Evolutionary conservation across 768 basidiomycete genomes (phyloP).

Genomic region (Leccinum barrowsii): DNA sequence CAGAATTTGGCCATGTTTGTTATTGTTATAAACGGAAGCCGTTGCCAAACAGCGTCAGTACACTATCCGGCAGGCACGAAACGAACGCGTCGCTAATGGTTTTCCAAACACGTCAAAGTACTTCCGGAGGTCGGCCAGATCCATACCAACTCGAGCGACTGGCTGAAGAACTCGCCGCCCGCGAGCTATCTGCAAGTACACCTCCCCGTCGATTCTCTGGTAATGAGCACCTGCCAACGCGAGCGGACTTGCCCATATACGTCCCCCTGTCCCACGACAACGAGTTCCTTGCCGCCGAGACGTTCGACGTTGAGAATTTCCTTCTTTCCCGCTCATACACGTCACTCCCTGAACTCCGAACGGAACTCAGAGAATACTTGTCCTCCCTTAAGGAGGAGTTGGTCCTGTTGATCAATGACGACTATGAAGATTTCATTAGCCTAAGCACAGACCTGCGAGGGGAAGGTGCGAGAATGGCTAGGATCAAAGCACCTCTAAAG

Average conservation of each 20-base stretch:
- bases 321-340: constrained; percentile 82
- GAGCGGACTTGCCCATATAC: constrained; percentile 57
- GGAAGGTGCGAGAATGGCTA: constrained; percentile 70
- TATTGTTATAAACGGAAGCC: constrained; percentile 24
- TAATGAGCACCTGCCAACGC: constrained; percentile 7
- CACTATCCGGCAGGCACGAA: background rate
- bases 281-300: constrained; percentile 59
- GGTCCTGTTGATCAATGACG: constrained; percentile 93
- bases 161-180: constrained; percentile 63
- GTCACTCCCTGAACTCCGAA: constrained; percentile 81
- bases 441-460: constrained; percentile 89
- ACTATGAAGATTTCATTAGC: constrained; percentile 97
- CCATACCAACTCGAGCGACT: constrained; percentile 68
- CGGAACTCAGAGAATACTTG: constrained; percentile 85
- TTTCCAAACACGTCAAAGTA: constrained; percentile 14
- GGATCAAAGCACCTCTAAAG: constrained; percentile 64
- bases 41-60: constrained; percentile 19
- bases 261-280: constrained; percentile 79
- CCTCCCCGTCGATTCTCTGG: constrained; percentile 7
- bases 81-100: constrained; percentile 11
- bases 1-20: constrained; percentile 14
- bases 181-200: constrained; percentile 40
- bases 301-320: constrained; percentile 83
- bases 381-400: constrained; percentile 86
- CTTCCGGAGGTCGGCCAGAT: constrained; percentile 33